Conservation (phyloP, 176 grass and related monocot species). For the Raddia guianensis region DNA sequence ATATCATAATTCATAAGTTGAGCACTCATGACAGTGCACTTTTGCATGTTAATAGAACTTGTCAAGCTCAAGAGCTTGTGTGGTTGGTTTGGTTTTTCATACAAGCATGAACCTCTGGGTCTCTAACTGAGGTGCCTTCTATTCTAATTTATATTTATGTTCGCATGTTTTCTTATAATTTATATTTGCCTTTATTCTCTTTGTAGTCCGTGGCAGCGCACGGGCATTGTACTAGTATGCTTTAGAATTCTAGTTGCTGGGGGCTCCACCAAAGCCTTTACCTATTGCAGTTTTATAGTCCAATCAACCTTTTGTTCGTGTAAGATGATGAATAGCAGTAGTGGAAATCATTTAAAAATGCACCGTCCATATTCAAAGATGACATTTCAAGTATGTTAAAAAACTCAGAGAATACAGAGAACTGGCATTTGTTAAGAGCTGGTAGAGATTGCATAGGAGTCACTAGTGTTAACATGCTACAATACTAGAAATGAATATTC, state of each 20-base stretch:
- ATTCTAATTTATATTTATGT: no score
- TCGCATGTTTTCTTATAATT: no score
- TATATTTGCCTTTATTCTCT: no score
- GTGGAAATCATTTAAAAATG: neutral
- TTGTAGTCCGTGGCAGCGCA: no score
- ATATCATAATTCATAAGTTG: no score
- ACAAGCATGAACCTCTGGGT: no score
- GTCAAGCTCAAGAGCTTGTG: no score
- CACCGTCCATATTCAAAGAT: neutral
- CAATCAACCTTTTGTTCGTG: conserved; percentile 39
- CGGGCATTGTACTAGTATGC: neutral
- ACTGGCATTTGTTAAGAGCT: neutral
- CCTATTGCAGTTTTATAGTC: conserved; percentile 51
- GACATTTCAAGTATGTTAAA: conserved; percentile 1
- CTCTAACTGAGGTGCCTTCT: no score
- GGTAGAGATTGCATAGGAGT: neutral
- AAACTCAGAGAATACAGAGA: neutral
- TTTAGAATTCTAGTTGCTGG: conserved; percentile 58
- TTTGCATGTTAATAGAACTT: no score
- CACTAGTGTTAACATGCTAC: neutral
- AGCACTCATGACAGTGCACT: no score
- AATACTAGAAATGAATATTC: neutral
- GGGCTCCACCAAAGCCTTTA: conserved; percentile 49
- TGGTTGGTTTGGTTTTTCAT: no score
- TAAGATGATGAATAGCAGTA: neutral